Percentiles rank a stretch among this genome's conserved stretches.
These are phyloP conservation scores for Pelargonium fulgidum DNA, from an alignment of 441 rosid species.

Conservation along the genomic window DNA sequence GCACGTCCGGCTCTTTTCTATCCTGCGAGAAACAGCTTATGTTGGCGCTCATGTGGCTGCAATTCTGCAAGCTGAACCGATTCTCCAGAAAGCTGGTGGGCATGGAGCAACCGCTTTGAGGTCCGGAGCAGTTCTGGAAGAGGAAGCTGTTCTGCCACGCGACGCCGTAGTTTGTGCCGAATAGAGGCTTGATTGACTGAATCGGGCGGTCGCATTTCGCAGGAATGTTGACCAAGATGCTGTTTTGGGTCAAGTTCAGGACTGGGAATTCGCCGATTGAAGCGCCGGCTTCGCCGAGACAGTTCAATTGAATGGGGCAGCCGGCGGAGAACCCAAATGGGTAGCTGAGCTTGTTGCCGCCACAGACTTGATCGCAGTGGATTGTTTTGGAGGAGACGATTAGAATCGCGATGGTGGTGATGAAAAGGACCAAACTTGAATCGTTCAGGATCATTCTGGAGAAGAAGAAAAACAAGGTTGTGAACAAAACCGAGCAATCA, in stretches of 20 bases:
- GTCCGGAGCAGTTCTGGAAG: constrained; percentile 33
- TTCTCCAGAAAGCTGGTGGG: constrained; percentile 16
- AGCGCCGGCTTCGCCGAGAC: constrained; percentile 17
- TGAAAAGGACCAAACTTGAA: constrained; percentile 14
- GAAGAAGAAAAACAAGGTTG: not conserved
- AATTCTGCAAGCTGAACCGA: constrained; percentile 18
- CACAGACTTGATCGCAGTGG: constrained; percentile 30
- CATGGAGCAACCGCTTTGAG: constrained; percentile 28
- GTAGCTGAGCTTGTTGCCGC: constrained; percentile 29
- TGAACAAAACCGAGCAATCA: constrained; percentile 14
- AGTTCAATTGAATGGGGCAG: constrained; percentile 14
- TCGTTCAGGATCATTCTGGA: constrained; percentile 26
- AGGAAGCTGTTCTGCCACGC: constrained; percentile 42
- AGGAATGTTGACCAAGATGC: constrained; percentile 35
- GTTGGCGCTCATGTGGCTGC: constrained; percentile 17
- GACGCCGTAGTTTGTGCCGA: constrained; percentile 28
- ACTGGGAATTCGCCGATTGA: constrained; percentile 44
- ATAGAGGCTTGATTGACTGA: constrained; percentile 27
- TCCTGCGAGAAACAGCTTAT: constrained; percentile 30
- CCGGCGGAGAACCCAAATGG: constrained; percentile 1
- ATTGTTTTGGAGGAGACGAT: constrained; percentile 19
- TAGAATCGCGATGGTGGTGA: constrained; percentile 5
- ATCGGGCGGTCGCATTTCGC: constrained; percentile 46
- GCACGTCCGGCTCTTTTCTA: constrained; percentile 10
- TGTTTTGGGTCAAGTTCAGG: constrained; percentile 36